Percentiles rank a stretch among this genome's conserved stretches.
Conservation (phyloP, 2,329 filamentous ascomycete species). For the Didymella lethalis region DNA sequence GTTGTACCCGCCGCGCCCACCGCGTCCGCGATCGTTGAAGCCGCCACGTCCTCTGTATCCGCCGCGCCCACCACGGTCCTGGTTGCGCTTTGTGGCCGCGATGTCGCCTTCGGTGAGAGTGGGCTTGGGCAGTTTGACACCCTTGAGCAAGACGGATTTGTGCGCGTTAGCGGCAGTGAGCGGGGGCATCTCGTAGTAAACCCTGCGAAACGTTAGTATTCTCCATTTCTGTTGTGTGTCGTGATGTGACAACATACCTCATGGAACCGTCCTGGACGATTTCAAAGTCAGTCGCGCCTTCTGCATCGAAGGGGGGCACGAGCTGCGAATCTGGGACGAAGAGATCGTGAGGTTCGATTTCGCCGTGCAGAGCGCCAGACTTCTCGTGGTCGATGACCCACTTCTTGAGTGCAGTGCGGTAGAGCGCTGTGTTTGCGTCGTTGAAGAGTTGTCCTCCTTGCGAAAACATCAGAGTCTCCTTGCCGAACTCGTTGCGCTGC, state of each 20-base stretch:
- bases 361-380: slow-evolving; percentile 81
- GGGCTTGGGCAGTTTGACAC: slow-evolving; percentile 75
- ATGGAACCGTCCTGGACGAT: slow-evolving; percentile 71
- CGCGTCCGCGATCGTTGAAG: slow-evolving; percentile 39
- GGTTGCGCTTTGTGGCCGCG: slow-evolving; percentile 69
- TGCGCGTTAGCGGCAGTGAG: slow-evolving; percentile 69
- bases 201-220: slow-evolving; percentile 61
- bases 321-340: slow-evolving; percentile 86
- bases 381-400: slow-evolving; percentile 77
- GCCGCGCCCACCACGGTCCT: slow-evolving; percentile 75
- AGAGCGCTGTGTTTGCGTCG: slow-evolving; percentile 83
- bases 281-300: slow-evolving; percentile 48
- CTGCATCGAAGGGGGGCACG: slow-evolving; percentile 76
- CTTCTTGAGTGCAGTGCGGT: slow-evolving; percentile 74
- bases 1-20: slow-evolving; percentile 41
- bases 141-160: slow-evolving; percentile 93
- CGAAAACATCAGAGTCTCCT: slow-evolving; percentile 83
- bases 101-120: slow-evolving; percentile 73
- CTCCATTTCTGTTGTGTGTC: no score
- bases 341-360: slow-evolving; percentile 79
- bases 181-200: slow-evolving; percentile 83
- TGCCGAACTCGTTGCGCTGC: slow-evolving; percentile 79
- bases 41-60: slow-evolving; percentile 52
- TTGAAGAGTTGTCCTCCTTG: slow-evolving; percentile 87
- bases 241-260: slow-evolving; percentile 64